Evolutionary conservation across 345 rosid genomes (phyloP).

Genomic region (Eucalyptus sideroxylon): DNA sequence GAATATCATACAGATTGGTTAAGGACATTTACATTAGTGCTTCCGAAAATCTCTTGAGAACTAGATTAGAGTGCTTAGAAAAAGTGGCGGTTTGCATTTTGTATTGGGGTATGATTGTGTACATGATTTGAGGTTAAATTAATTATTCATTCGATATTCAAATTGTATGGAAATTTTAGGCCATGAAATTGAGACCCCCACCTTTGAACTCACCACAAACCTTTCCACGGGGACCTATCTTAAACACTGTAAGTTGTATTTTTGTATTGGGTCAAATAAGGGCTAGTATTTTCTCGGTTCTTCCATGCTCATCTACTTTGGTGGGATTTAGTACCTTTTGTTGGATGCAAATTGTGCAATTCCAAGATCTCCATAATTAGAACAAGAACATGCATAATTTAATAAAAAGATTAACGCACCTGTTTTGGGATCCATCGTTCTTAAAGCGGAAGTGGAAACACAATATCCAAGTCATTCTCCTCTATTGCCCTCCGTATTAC

Average conservation of each 20-base stretch:
- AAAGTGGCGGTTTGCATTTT: no score
- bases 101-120: not conserved
- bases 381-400: no score
- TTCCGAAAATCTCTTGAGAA: not conserved
- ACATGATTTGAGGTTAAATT: not conserved
- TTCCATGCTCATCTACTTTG: not conserved
- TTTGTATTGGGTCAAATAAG: not conserved
- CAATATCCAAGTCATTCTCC: no score
- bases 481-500: no score
- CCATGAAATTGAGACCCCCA: not conserved
- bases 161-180: not conserved
- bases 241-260: not conserved
- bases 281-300: not conserved
- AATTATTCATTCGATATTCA: not conserved
- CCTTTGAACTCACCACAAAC: not conserved
- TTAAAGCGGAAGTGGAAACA: no score
- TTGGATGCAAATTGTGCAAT: no score
- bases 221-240: not conserved
- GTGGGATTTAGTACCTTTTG: not conserved
- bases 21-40: not conserved
- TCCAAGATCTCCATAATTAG: no score
- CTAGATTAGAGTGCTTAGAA: not conserved
- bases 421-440: no score
- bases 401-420: no score
- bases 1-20: no score